Base-by-base conservation (phyloP, 768 basidiomycete species). In the Collybiopsis confluens region DNA sequence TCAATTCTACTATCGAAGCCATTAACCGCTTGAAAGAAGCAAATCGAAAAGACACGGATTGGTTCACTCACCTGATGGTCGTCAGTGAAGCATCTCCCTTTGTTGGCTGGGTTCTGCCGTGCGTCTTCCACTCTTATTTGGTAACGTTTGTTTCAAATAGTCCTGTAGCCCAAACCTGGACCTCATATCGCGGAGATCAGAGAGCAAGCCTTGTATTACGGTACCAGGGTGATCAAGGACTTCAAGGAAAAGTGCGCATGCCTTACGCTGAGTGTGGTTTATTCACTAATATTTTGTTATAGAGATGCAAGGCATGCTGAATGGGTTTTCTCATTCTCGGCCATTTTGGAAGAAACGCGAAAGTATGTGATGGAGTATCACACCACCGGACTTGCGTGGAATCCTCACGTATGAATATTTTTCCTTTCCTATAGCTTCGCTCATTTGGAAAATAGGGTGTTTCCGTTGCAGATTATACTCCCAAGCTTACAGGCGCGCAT, bases 41-140 rank as follows among this genome's bases (percentile, higher is more conserved):
- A 33, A 85, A 86, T 57, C 73, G 90, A 57, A 82, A 85, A 65
- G 86, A 89, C 51, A 77, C 88, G 52, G 88, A 92, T 43, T 94
- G 89, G 85, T 83, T 80, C 61, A 83, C 81, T 40, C 92, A 95
- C 64, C 73, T 98, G 23, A 84, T 81, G 27, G 80, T 85, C 23
- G 75, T 97, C n/a, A 81, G 86, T 2, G 94, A 95, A 63, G 92
- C 90, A 18, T 85, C 82, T 1, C 78, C 88, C 4, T 82, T 78
- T 18, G 83, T 92, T 57, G 95, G 87, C 21, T 99, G 97, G 97
- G 83, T 98, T 40, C 78, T 85, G 74, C 82, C 47, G 95, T 95
- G 61, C 67, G 91, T 74, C 4, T 15, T 40, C 1, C 28, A 47
- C 16, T 24, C 30, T 36, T 4, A 8, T 27, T 5, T 21, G 9